phyloP scores from a whole-genome alignment of 495 filamentous ascomycete genomes.

The Copromyces sp. region DNA sequence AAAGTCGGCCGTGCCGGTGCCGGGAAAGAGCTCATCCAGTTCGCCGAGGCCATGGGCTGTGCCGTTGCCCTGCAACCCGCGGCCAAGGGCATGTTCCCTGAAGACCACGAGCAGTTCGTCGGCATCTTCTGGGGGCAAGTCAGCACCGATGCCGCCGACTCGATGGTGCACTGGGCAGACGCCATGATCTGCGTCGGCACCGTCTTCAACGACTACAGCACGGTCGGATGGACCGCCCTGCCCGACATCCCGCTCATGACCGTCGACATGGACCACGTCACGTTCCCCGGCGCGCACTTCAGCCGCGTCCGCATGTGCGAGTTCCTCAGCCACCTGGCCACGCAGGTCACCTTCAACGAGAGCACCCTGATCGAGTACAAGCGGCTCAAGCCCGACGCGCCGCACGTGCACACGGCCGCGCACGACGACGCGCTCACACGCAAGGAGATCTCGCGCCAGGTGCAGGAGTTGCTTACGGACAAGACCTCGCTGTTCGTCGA shows the following conservation, averaged over 20 bases:
- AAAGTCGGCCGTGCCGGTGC: conserved; percentile 12
- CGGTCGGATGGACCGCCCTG: conserved; percentile 18
- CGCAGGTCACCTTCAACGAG: conserved; percentile 6
- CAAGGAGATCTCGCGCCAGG: conserved; percentile 12
- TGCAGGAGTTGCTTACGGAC: conserved; percentile 6
- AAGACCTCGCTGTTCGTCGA: conserved; percentile 13
- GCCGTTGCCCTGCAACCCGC: conserved; percentile 17
- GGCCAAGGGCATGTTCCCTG: conserved; percentile 20
- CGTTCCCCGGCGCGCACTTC: conserved; percentile 15
- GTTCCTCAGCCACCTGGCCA: conserved; percentile 10
- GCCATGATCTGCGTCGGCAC: conserved; percentile 15
- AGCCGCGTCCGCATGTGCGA: conserved; percentile 13
- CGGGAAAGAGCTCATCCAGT: conserved; percentile 8
- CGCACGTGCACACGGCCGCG: conserved; percentile 1
- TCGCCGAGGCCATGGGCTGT: conserved; percentile 17
- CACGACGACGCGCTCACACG: conserved; percentile 9
- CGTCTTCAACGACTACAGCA: conserved; percentile 17
- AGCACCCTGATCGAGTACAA: conserved; percentile 15
- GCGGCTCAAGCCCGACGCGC: conserved; percentile 12
- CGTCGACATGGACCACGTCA: conserved; percentile 15
- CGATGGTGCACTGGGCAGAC: conserved; percentile 18
- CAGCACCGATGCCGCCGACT: conserved; percentile 15
- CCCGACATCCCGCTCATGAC: conserved; percentile 13
- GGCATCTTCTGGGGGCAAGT: conserved; percentile 19
- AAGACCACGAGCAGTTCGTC: conserved; percentile 14